Base-by-base conservation (phyloP, 2,329 filamentous ascomycete genomes). In the Hymenotorrendiella dingleyae region DNA sequence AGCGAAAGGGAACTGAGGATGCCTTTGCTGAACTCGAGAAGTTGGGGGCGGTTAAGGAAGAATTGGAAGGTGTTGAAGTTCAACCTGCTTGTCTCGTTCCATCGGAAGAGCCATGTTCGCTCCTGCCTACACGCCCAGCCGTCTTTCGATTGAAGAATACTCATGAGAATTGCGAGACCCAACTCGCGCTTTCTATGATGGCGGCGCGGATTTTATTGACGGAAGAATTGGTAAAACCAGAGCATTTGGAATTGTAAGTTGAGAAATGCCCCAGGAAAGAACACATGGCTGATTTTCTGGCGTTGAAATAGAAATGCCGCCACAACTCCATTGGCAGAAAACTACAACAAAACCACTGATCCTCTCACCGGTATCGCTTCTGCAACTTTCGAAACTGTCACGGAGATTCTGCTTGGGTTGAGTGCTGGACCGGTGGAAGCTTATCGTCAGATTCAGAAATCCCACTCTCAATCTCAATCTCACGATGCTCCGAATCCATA, bases 351-450 rank as follows among this genome's bases (percentile, higher is more conserved):
- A n/a, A n/a, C n/a, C n/a, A n/a, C n/a, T n/a, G 49, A 54, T 29
- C 51, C 51, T 7, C 29, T 52, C 4, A 47, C 52, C 1, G 52
- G 52, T 23, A 38, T 45, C 11, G 23, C 51, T 1, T 41, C 44
- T 2, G 50, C 50, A 1, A 34, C 46, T 2, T 40, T 49, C 20
- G 36, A 40, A 11, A 50, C 47, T 3, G 36, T 49, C n/a, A 43
- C 44, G 6, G 46, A 46, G 4, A 40, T 55, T 5, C 28, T 47
- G 3, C 45, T 47, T 19, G 48, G 53, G 4, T 22, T 51, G 4
- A 44, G 42, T 2, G 47, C 53, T 11, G 51, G 50, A 19, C 53
- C 53, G 4, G 30, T 53, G 12, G 41, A 48, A 30, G 46, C 50
- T 20, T 38, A 43, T 8, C 39, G 48, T 23, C 27, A 45, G 8